These are phyloP conservation scores for Dictyostelium firmibasis DNA, from an alignment of 78 protist genomes.

Conservation along the genomic window DNA sequence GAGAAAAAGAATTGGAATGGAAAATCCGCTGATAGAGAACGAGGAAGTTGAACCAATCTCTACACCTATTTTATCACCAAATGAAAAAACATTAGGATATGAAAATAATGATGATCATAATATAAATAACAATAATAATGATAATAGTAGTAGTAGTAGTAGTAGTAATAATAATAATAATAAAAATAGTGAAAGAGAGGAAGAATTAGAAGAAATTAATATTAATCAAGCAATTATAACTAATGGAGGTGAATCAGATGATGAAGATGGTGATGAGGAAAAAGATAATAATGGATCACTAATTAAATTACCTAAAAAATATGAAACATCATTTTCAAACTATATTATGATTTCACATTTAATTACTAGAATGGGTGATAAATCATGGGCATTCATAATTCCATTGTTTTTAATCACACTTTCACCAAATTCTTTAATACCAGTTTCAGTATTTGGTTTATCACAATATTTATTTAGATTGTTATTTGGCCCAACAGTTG, in stretches of 20 bases:
- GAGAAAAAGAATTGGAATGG: not conserved
- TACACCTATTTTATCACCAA: not conserved
- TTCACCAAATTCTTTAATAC: slow-evolving; percentile 48
- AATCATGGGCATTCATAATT: slow-evolving; percentile 40
- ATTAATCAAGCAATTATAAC: not conserved
- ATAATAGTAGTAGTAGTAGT: not conserved
- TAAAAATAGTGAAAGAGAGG: not conserved
- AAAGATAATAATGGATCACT: not conserved
- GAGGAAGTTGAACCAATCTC: not conserved
- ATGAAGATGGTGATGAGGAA: not conserved
- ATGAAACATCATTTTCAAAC: not conserved
- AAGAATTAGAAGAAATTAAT: not conserved
- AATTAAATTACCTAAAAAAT: not conserved
- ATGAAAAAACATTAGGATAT: not conserved
- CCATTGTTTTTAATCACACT: slow-evolving; percentile 25
- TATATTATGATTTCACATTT: slow-evolving; percentile 45
- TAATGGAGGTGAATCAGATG: not conserved
- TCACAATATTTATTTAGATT: slow-evolving; percentile 7
- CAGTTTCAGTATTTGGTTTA: slow-evolving; percentile 46
- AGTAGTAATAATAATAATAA: not conserved
- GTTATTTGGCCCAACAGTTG: slow-evolving; percentile 8
- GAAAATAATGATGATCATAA: no score
- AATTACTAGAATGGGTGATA: slow-evolving; percentile 69
- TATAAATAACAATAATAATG: not conserved
- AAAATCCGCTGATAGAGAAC: not conserved